These are phyloP conservation scores for Trichophyton simii DNA, from an alignment of 2,329 filamentous ascomycete genomes.

Conservation along the genomic window DNA sequence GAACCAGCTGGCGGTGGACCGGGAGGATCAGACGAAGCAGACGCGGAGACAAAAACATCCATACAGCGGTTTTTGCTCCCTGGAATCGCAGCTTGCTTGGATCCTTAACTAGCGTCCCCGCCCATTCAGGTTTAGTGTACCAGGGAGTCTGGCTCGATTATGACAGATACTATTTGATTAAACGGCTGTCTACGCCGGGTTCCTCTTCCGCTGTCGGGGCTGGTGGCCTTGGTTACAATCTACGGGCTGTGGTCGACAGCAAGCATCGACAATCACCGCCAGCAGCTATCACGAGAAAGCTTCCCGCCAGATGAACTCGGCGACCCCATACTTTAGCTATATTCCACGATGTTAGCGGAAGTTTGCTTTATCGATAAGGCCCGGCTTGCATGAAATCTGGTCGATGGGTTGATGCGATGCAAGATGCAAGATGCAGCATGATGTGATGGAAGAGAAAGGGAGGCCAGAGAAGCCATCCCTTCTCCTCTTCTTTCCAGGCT, in stretches of 20 bases:
- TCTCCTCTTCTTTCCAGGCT: background rate
- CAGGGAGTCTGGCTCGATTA: background rate
- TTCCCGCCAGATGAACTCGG: background rate
- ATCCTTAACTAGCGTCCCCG: background rate
- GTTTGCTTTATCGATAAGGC: constrained; percentile 3
- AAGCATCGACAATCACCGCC: background rate
- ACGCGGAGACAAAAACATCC: background rate
- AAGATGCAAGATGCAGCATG: background rate
- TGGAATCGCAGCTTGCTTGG: background rate
- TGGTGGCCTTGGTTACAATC: background rate
- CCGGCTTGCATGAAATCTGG: background rate
- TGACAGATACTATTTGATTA: background rate
- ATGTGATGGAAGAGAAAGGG: background rate
- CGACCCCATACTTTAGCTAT: background rate
- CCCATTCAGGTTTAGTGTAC: background rate
- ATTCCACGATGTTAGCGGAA: background rate
- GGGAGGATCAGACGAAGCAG: background rate
- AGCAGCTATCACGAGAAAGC: background rate
- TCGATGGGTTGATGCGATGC: background rate
- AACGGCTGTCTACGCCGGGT: background rate
- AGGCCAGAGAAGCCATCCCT: background rate
- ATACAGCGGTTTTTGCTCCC: background rate
- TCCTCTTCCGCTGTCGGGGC: background rate
- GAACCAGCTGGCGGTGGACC: background rate
- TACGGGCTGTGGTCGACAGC: background rate